A percentile compares a stretch with the other conserved stretches of the same genome.
These are phyloP conservation scores for Monosporozyma unispora DNA, from an alignment of 805 yeast genomes.

Conservation along the genomic window DNA sequence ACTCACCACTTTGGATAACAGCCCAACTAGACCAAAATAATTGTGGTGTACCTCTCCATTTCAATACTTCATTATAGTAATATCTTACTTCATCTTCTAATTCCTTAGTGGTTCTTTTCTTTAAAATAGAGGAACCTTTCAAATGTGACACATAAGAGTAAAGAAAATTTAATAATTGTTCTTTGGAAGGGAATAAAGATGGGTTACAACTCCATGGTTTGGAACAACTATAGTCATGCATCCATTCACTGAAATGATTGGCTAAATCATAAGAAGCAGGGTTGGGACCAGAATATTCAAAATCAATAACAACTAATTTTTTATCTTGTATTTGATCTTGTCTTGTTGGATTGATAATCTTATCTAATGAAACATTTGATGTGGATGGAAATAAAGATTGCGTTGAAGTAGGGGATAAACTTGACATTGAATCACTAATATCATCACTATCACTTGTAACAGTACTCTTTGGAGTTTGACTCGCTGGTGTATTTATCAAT, in stretches of 20 bases:
- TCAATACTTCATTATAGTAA: slow-evolving; percentile 53
- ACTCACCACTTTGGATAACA: slow-evolving; percentile 59
- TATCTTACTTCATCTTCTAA: slow-evolving; percentile 34
- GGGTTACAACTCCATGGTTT: slow-evolving; percentile 41
- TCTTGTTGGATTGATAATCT: slow-evolving; percentile 30
- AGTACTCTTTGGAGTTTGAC: slow-evolving; percentile 9
- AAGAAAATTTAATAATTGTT: slow-evolving; percentile 62
- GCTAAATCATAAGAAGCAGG: slow-evolving; percentile 84
- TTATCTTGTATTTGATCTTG: slow-evolving; percentile 46
- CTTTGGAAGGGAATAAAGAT: slow-evolving; percentile 53
- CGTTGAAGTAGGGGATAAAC: slow-evolving; percentile 9
- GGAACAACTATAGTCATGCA: slow-evolving; percentile 69
- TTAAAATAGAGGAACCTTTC: slow-evolving; percentile 12
- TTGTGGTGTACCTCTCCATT: slow-evolving; percentile 77
- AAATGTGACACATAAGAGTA: slow-evolving; percentile 69
- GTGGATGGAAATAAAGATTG: slow-evolving; percentile 24
- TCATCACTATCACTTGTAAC: neutral
- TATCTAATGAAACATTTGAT: slow-evolving; percentile 23
- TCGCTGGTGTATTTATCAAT: slow-evolving; percentile 32
- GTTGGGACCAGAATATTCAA: slow-evolving; percentile 91
- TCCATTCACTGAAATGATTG: slow-evolving; percentile 95
- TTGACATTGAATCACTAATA: neutral
- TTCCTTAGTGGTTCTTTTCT: slow-evolving; percentile 7
- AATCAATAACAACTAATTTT: slow-evolving; percentile 86
- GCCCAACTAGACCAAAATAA: slow-evolving; percentile 91